Conservation (phyloP, 345 rosid species). For the Eucalyptus marginata region DNA sequence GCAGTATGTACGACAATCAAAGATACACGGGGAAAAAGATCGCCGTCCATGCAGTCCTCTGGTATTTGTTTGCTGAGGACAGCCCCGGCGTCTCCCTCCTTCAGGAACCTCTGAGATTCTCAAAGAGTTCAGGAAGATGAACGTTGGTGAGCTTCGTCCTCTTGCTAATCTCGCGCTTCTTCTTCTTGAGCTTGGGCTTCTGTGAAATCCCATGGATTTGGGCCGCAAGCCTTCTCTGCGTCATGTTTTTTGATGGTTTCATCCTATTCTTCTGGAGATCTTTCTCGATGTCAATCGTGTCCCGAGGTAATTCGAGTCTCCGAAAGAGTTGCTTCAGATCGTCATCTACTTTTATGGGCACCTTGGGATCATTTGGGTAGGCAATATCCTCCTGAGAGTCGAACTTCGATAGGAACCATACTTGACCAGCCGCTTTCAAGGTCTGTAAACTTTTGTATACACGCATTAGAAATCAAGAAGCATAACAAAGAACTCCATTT, state of each 20-base stretch:
- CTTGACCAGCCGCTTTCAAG: conserved; percentile 36
- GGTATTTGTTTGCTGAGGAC: neutral
- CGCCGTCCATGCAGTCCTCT: neutral
- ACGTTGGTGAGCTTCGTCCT: conserved; percentile 74
- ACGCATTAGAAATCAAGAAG: neutral
- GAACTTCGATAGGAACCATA: conserved; percentile 61
- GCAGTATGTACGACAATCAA: neutral
- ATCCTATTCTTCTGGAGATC: conserved; percentile 61
- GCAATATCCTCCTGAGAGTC: conserved; percentile 72
- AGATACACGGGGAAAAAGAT: neutral
- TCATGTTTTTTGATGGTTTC: conserved; percentile 72
- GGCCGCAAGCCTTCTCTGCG: conserved; percentile 65
- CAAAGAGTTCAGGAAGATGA: conserved; percentile 71
- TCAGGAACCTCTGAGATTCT: conserved; percentile 10
- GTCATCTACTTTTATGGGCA: conserved; percentile 46
- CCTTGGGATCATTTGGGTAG: conserved; percentile 70
- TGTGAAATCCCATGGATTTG: conserved; percentile 40
- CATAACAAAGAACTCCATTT: neutral
- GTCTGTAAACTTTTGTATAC: conserved; percentile 16
- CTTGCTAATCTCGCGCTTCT: conserved; percentile 51
- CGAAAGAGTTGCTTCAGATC: conserved; percentile 53
- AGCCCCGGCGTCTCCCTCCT: neutral
- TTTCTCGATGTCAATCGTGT: conserved; percentile 71
- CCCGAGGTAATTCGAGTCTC: conserved; percentile 45
- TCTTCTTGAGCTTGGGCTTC: conserved; percentile 53